Evolutionary conservation across 257 asterid species (phyloP).

Genomic region (Vinca minor): DNA sequence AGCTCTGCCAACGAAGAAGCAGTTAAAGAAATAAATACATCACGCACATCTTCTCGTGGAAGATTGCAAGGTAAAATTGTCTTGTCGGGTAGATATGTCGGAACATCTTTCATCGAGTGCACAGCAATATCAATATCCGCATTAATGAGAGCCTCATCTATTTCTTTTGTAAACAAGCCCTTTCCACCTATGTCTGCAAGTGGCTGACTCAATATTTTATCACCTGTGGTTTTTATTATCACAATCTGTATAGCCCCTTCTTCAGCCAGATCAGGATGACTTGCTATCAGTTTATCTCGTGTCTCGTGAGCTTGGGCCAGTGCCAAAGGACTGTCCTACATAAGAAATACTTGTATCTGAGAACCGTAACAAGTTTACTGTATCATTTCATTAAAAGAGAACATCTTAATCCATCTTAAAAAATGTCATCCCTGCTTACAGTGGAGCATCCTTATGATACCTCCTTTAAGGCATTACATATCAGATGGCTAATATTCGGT

Average conservation of each 20-base stretch:
- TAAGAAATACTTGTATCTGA: conserved; percentile 22
- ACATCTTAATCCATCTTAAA: too few relatives aligned
- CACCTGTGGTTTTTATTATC: conserved; percentile 87
- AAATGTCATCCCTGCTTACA: too few relatives aligned
- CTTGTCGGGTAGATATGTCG: conserved; percentile 80
- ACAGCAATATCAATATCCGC: conserved; percentile 90
- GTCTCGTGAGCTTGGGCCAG: conserved; percentile 98
- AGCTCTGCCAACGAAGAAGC: conserved; percentile 76
- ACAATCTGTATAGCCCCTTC: conserved; percentile 83
- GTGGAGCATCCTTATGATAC: not conserved
- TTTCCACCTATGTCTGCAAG: conserved; percentile 98
- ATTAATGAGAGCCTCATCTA: conserved; percentile 87
- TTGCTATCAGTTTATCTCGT: conserved; percentile 55
- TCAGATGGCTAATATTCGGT: too few relatives aligned
- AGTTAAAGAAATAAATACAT: conserved; percentile 79
- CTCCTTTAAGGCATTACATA: not conserved
- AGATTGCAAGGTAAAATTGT: conserved; percentile 89
- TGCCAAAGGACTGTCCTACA: conserved; percentile 89
- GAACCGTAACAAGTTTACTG: conserved; percentile 2
- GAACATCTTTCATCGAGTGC: conserved; percentile 99
- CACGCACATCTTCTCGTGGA: conserved; percentile 92
- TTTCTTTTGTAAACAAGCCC: conserved; percentile 93
- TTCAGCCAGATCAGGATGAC: conserved; percentile 82
- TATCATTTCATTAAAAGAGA: too few relatives aligned
- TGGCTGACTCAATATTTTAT: conserved; percentile 83